Base-by-base conservation (phyloP, 2,329 filamentous ascomycete species). In the Fulvia fulva region DNA sequence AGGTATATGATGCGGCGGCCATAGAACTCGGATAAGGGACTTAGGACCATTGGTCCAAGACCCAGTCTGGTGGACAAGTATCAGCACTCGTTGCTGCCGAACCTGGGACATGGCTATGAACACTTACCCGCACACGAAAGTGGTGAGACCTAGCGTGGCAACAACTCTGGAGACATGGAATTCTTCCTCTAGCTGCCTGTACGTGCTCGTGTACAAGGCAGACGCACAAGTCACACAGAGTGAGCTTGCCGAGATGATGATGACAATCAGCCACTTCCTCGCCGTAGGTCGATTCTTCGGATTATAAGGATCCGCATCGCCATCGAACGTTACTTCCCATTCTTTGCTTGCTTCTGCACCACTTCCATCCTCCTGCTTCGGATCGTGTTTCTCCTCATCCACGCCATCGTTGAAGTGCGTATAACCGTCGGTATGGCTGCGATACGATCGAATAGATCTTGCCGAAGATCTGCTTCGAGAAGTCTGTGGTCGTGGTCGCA, bases 151-250 rank as follows among this genome's bases (percentile, higher is more conserved):
- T 9, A 96, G 74, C 2, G 90, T 91, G 12, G 88, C 90, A 23
- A 95, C 81, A 51, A 90, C 78, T 56, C 83, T 81, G 0, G 88
- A 88, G 66, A 83, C 83, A 63, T 83, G 76, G 67, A 96, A 95
- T 59, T 95, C 89, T 25, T 79, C 76, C 62, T 87, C 84, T 74
- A 96, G 84, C 73, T 94, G 88, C 19, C 68, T 71, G 72, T 96
- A 97, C 0, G 89, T 94, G 12, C 85, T 84, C 0, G 91, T 93
- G 74, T 97, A 65, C 67, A 96, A 85, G n/a, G 91, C 94, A 50
- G 88, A 92, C 1, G 89, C 85, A 70, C 87, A 91, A 8, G 91
- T 96, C 55, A 96, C 91, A 73, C 90, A 93, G 59, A 94, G 79
- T 49, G 89, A 89, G 7, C 87, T 88, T 56, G 81, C 71, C 9